Evolutionary conservation across 805 yeast species (phyloP), one percentile per base, ranked within the genome.

Genomic region (Blastobotrys terrestris): DNA sequence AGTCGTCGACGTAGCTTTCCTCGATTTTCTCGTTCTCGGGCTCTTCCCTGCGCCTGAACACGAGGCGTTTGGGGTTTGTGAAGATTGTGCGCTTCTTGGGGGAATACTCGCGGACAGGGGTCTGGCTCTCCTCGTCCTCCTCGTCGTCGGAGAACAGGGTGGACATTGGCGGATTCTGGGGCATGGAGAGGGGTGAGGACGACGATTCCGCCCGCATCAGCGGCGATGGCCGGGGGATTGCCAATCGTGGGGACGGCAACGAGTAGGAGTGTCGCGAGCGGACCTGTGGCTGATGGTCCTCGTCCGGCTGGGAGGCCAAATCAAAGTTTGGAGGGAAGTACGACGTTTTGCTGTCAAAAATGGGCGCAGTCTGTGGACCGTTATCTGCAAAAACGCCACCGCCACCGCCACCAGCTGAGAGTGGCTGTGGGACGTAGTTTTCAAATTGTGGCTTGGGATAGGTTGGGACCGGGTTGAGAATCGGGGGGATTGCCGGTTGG

Each of bases 1-100:
- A 53, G 26, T 49, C 53, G 31, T 56, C 58, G 2, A 52, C 57
- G 31, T 53, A 43, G 19, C 18, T 26, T 5, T 47, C 49, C 16
- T 47, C 22, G 7, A 15, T 45, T 16, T 16, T 16, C 13, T 39
- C 47, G n/a, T 49, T 47, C 7, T n/a, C 20, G 5, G 40, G 18
- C 21, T 43, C 42, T 15, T 49, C 52, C 19, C 31, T 20, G 13
- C 52, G 52, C 31, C 18, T 15, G 42, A 49, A 49, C 42, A 49
- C 42, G 15, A 44, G 31, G 4, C 22, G 40, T 16, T 49, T 49
- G 2, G 47, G 39, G 15, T 35, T 26, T 41, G 31, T 31, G 16
- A 49, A n/a, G 18, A 22, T 14, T 21, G 16, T 16, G 14, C 44
- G 19, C 20, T 39, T 48, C 19, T 39, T 46, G 40, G 39, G 20